Conservation (phyloP, 805 yeast species). For the Myxozyma sirexii region DNA sequence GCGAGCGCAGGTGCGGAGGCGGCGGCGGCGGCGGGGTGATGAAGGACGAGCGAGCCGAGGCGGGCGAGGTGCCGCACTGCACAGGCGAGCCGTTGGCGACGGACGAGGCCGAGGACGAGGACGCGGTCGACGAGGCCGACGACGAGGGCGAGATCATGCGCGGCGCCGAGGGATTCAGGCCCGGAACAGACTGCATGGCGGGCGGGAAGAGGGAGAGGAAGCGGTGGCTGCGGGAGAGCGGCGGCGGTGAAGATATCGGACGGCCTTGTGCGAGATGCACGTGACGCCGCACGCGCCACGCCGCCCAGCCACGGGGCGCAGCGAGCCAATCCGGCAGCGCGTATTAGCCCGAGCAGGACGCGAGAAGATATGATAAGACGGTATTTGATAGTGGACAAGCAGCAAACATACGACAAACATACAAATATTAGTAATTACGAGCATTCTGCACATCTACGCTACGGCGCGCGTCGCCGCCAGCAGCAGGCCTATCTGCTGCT, state of each 20-base stretch:
- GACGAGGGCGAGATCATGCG: constrained; percentile 23
- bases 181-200: neutral
- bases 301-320: constrained; percentile 3
- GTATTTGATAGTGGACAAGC: too few relatives aligned
- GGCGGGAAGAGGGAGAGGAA: neutral
- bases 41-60: constrained; percentile 24
- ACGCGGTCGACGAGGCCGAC: constrained; percentile 27
- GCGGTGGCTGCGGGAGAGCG: neutral
- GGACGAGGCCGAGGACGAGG: constrained; percentile 26
- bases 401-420: too few relatives aligned
- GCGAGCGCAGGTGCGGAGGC: constrained; percentile 73
- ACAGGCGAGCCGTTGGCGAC: constrained; percentile 13
- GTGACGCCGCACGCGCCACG: constrained; percentile 4
- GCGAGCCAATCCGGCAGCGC: constrained; percentile 9
- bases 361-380: too few relatives aligned
- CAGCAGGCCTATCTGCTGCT: too few relatives aligned
- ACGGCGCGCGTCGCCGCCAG: too few relatives aligned
- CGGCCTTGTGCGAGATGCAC: constrained; percentile 2
- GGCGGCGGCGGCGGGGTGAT: constrained; percentile 36
- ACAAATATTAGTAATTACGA: too few relatives aligned
- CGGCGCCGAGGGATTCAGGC: neutral
- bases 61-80: constrained; percentile 24
- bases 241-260: neutral
- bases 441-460: too few relatives aligned
- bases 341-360: too few relatives aligned